Base-by-base conservation (phyloP, 768 basidiomycete genomes). In the Phanerodontia chrysosporium region DNA sequence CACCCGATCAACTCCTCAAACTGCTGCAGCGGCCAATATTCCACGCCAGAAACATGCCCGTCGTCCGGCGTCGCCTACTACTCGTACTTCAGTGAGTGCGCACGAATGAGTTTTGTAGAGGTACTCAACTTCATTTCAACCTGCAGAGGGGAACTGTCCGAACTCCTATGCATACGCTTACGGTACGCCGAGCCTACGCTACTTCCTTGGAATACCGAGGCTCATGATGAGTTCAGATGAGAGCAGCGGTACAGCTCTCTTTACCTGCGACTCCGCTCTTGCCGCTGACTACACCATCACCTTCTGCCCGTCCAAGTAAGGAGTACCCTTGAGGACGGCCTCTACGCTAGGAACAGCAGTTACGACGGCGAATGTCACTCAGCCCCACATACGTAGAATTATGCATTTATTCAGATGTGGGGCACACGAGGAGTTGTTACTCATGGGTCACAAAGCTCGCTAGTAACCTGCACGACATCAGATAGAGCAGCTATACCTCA, bases 1-100 rank as follows among this genome's bases (percentile, higher is more conserved):
- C 69, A 75, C 49, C 69, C 63, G 2, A 83, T 62, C 35, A 79
- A 88, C 72, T 85, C 84, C 22, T 70, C 77, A 3, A 85, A 87
- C 65, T 88, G 87, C 70, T 89, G 87, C 74, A 79, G 79, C 16
- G 87, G 87, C 10, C 69, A 67, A 42, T 74, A 79, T 70, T 71
- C 69, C 68, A 84, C 81, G 3, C 69, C 83, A 0, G 70, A 65
- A 9, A 86, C 84, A 0, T 88, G 86, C 68, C 85, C 84, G 14
- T 62, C 74, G 12, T 80, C 80, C 2, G 74, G 74, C 22, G 75
- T 77, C 9, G 61, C 54, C 21, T 75, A 70, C 65, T 78, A 78
- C 64, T 67, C 61, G 55, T 82, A 78, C 70, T 82, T 81, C 72
- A 83, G 80, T 78, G 46, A 51, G 73, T 70, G 16, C 36, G 22